Conservation (phyloP, 352 stramenopile species). For the Thalassiosira gravida region DNA sequence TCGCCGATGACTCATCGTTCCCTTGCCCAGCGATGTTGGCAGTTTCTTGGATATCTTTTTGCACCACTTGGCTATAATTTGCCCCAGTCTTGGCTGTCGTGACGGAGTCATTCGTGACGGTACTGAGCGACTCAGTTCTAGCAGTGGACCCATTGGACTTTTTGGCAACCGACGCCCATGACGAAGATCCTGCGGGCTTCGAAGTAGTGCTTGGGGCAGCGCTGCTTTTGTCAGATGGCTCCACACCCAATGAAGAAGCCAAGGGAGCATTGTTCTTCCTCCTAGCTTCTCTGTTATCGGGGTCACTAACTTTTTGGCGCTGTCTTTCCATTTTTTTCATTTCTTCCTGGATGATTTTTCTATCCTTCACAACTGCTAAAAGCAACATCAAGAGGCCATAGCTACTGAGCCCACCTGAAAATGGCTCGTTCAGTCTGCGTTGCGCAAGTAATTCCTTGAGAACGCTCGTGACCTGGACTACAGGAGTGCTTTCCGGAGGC, state of each 20-base stretch:
- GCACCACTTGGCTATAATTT: conserved; percentile 15
- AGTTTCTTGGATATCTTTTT: conserved; percentile 19
- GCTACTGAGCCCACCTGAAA: conserved; percentile 86
- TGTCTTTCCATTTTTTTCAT: conserved; percentile 78
- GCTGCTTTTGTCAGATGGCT: conserved; percentile 22
- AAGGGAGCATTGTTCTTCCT: background rate
- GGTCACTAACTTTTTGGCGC: conserved; percentile 36
- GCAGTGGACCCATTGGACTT: conserved; percentile 60
- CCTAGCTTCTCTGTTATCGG: conserved; percentile 3
- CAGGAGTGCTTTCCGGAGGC: conserved; percentile 67
- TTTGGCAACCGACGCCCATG: conserved; percentile 75
- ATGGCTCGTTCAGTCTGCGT: conserved; percentile 87
- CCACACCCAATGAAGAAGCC: background rate
- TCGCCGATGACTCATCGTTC: conserved; percentile 11
- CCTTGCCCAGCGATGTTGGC: background rate
- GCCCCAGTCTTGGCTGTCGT: conserved; percentile 19
- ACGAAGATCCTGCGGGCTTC: conserved; percentile 50
- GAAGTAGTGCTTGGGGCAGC: conserved; percentile 1
- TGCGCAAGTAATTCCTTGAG: conserved; percentile 87
- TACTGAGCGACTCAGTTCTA: conserved; percentile 47
- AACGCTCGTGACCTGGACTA: conserved; percentile 82
- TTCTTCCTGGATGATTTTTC: conserved; percentile 78
- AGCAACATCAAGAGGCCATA: conserved; percentile 85
- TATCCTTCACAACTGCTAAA: conserved; percentile 77
- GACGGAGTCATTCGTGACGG: conserved; percentile 22